phyloP scores from a whole-genome alignment of 352 stramenopile species.

The Pythium phragmiticola region DNA sequence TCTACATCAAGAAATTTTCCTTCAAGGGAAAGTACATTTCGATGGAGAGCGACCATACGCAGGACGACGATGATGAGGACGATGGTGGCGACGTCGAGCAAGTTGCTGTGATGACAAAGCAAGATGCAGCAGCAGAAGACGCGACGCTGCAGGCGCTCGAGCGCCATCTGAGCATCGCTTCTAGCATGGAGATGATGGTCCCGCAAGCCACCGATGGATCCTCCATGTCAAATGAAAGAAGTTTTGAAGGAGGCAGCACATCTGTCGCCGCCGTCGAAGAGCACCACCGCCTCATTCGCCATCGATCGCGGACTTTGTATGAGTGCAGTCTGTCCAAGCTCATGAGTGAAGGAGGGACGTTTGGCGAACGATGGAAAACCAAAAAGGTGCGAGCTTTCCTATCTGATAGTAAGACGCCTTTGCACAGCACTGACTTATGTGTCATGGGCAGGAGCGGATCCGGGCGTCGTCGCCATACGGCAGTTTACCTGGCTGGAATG shows the following conservation, averaged over 20 bases:
- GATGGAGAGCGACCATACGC: constrained; percentile 26
- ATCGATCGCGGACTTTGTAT: constrained; percentile 62
- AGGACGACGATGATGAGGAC: constrained; percentile 39
- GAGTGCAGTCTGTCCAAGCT: constrained; percentile 68
- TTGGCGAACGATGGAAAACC: constrained; percentile 93
- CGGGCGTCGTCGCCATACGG: constrained; percentile 84
- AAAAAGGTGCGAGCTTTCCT: constrained; percentile 72
- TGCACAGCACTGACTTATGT: neutral
- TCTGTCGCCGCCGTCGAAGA: constrained; percentile 10
- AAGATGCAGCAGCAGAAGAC: constrained; percentile 14
- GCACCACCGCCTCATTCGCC: constrained; percentile 43
- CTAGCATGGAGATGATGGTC: neutral
- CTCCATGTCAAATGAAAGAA: neutral
- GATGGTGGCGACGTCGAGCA: constrained; percentile 27
- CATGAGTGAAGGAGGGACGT: constrained; percentile 56
- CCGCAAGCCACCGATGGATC: neutral
- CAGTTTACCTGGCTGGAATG: constrained; percentile 87
- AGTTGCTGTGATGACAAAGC: constrained; percentile 19
- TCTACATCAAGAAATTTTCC: constrained; percentile 52
- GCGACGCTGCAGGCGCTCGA: constrained; percentile 22
- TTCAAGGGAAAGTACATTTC: constrained; percentile 65
- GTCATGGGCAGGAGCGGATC: constrained; percentile 63
- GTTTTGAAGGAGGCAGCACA: neutral
- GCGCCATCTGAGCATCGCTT: constrained; percentile 21
- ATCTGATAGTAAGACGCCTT: neutral